phyloP scores from a whole-genome alignment of 148 eudicot genomes.

The Suaeda aralocaspica region DNA sequence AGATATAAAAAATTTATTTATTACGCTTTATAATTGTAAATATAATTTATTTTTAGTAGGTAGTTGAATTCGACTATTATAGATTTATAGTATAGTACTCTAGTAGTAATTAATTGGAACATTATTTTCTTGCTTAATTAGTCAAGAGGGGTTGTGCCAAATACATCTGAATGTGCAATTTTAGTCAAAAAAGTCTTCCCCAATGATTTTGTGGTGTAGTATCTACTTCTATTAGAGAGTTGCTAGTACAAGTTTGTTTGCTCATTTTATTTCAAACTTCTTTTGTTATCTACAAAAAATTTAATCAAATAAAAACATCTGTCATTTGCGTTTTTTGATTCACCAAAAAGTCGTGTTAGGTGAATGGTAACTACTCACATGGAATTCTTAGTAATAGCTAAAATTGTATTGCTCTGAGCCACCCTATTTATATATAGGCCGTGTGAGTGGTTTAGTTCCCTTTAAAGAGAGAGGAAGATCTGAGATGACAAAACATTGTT shows the following conservation, averaged over 20 bases:
- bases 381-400: not conserved
- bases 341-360: slow-evolving; percentile 10
- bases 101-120: not conserved
- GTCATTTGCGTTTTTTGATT: not conserved
- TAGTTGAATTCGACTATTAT: not conserved
- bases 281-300: not conserved
- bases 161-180: slow-evolving; percentile 7
- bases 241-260: not conserved
- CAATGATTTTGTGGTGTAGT: not conserved
- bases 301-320: not conserved
- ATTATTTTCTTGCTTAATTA: not conserved
- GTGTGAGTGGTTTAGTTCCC: not conserved
- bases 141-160: slow-evolving; percentile 12
- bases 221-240: not conserved
- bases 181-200: slow-evolving; percentile 2
- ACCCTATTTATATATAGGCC: not conserved
- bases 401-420: not conserved
- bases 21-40: too few species aligned
- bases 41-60: not conserved
- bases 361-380: slow-evolving; percentile 8
- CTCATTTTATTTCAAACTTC: not conserved
- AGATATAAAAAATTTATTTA: too few species aligned
- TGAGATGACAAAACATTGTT: not conserved
- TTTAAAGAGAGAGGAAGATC: not conserved
- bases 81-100: not conserved